phyloP scores from a whole-genome alignment of 257 asterid genomes.

The Coffea eugenioides region DNA sequence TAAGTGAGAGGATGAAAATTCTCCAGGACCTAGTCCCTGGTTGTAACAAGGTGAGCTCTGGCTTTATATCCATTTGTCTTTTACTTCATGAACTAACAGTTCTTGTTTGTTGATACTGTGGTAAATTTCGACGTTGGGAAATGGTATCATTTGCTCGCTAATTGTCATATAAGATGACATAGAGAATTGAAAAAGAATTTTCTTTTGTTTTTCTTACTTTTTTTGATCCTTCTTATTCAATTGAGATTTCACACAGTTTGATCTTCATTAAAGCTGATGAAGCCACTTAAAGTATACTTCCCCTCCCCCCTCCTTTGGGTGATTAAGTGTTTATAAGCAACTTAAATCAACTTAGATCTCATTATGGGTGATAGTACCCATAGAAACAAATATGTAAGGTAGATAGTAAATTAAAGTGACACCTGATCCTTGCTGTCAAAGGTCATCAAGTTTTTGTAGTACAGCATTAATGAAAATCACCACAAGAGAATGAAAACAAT shows the following conservation, averaged over 20 bases:
- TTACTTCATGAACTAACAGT: background rate
- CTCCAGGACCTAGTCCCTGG: slow-evolving; percentile 60
- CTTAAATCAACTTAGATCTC: background rate
- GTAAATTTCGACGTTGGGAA: background rate
- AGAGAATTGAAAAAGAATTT: background rate
- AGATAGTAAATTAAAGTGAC: background rate
- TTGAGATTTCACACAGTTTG: too few relatives aligned
- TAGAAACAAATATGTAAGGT: background rate
- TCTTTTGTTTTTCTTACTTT: background rate
- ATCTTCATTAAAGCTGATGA: background rate
- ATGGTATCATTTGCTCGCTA: background rate
- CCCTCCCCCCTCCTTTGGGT: too few relatives aligned
- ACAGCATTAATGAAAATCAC: background rate
- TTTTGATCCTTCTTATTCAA: background rate
- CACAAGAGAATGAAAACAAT: background rate
- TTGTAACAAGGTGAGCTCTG: slow-evolving; percentile 39
- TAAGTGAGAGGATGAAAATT: slow-evolving; percentile 52
- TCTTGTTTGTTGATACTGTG: background rate
- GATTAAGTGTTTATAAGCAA: background rate
- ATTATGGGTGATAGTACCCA: background rate
- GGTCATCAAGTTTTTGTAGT: background rate
- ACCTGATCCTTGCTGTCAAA: background rate
- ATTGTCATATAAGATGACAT: background rate
- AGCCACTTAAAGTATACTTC: background rate
- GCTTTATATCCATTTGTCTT: background rate